A percentile compares a stretch with the other conserved stretches of the same genome.
Conservation (phyloP, 2,329 filamentous ascomycete species). For the Cylindrodendrum hubeiense region DNA sequence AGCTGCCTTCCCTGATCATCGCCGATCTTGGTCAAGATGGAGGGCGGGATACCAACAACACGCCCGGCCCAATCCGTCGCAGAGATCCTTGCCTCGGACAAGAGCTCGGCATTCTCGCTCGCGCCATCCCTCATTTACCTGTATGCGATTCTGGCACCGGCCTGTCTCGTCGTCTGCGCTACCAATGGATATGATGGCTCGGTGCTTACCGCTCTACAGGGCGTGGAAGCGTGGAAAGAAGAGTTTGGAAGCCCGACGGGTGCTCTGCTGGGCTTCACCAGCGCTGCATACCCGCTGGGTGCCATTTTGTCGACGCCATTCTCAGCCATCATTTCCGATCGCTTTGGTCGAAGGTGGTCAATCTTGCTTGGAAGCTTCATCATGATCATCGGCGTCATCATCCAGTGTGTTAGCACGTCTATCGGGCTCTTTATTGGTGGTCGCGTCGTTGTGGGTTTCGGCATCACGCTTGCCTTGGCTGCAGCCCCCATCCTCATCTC, state of each 20-base stretch:
- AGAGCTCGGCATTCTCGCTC: conserved; percentile 20
- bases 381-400: conserved; percentile 30
- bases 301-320: conserved; percentile 51
- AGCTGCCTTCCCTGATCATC: neutral
- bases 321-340: conserved; percentile 44
- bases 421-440: conserved; percentile 64
- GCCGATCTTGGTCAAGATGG: conserved; percentile 6
- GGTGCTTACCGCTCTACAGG: conserved; percentile 61
- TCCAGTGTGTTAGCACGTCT: conserved; percentile 18
- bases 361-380: conserved; percentile 42
- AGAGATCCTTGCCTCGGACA: conserved; percentile 25
- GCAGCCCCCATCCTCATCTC: conserved; percentile 57
- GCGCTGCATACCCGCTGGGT: conserved; percentile 61
- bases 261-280: conserved; percentile 46
- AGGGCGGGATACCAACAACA: neutral
- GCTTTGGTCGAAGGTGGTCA: conserved; percentile 44
- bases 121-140: conserved; percentile 23
- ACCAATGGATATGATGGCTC: conserved; percentile 63
- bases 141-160: conserved; percentile 28
- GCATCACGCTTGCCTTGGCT: conserved; percentile 64
- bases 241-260: conserved; percentile 51
- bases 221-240: conserved; percentile 51
- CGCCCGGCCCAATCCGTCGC: conserved; percentile 25
- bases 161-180: conserved; percentile 36
- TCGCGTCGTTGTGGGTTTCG: conserved; percentile 65